Evolutionary conservation across 1,284 basidiomycete species (phyloP).

Genomic region (Sporisorium exsertum): DNA sequence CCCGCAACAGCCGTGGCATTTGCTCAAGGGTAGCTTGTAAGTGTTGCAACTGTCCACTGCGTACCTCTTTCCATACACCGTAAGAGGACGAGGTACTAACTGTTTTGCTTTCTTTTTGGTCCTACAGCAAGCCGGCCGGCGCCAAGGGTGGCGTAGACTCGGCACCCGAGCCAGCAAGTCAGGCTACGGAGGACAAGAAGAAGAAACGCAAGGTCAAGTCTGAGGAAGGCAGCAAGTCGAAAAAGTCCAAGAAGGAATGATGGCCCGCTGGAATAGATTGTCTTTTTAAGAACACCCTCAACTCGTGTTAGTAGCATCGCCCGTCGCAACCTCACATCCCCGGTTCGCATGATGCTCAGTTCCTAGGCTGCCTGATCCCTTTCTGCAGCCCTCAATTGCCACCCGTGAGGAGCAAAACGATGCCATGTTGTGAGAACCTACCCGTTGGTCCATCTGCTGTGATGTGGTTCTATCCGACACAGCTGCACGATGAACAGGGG

Average conservation of each 20-base stretch:
- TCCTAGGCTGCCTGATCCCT: neutral
- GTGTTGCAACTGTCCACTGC: too few species aligned
- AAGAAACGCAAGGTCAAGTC: slow-evolving; percentile 48
- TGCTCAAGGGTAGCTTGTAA: slow-evolving; percentile 45
- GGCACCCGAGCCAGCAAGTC: slow-evolving; percentile 12
- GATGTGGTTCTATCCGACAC: neutral
- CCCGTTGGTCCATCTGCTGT: too few species aligned
- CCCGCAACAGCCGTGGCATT: slow-evolving; percentile 57
- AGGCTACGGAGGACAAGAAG: slow-evolving; percentile 22
- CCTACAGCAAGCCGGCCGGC: slow-evolving; percentile 17
- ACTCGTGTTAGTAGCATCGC: neutral
- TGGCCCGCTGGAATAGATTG: neutral
- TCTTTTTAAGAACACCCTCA: neutral
- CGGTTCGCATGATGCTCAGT: neutral
- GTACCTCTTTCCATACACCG: too few species aligned
- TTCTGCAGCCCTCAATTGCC: neutral
- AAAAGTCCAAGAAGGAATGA: slow-evolving; percentile 51
- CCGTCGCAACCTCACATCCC: neutral
- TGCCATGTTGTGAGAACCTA: neutral
- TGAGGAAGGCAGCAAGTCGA: slow-evolving; percentile 31
- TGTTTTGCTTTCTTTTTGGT: neutral
- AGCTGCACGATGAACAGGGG: neutral
- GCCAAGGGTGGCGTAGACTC: slow-evolving; percentile 6
- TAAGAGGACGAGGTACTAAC: too few species aligned
- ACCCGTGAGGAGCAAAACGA: neutral